A percentile compares a stretch with the other conserved stretches of the same genome.
These are phyloP conservation scores for Colletotrichum brevisporum DNA, from an alignment of 2,329 filamentous ascomycete species.

Conservation along the genomic window DNA sequence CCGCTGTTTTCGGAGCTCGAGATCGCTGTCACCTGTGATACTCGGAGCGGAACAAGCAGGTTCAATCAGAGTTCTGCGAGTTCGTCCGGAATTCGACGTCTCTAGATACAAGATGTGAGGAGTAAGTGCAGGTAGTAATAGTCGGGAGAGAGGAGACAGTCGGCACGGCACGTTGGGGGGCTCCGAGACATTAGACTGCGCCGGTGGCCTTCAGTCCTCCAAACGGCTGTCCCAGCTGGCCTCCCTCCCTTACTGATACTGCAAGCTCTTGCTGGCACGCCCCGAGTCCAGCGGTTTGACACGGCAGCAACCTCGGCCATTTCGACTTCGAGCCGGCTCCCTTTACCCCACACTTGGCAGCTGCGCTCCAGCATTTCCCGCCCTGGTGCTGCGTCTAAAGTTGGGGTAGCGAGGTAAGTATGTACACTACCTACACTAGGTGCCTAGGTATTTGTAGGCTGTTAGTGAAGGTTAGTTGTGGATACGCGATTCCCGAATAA, in stretches of 20 bases:
- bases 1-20: neutral
- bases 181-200: neutral
- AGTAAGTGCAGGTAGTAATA: conserved; percentile 1
- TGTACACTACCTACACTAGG: too few relatives aligned
- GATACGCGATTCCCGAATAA: conserved; percentile 9
- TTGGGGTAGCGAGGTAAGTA: conserved; percentile 10
- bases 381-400: conserved; percentile 6
- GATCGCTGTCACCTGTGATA: too few relatives aligned
- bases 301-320: conserved; percentile 19
- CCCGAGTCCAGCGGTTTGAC: conserved; percentile 19
- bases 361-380: conserved; percentile 17
- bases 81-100: conserved; percentile 13
- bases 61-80: neutral
- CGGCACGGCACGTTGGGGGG: neutral
- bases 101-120: conserved; percentile 11
- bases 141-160: conserved; percentile 2
- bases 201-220: neutral
- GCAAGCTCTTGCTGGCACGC: neutral
- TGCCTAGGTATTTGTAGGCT: too few relatives aligned
- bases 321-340: conserved; percentile 12
- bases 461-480: too few relatives aligned
- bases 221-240: neutral
- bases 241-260: neutral
- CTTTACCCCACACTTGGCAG: conserved; percentile 39
- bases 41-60: neutral